A percentile compares a stretch with the other conserved stretches of the same genome.
phyloP scores from a whole-genome alignment of 495 filamentous ascomycete genomes.

The Penicillium maclennaniae region DNA sequence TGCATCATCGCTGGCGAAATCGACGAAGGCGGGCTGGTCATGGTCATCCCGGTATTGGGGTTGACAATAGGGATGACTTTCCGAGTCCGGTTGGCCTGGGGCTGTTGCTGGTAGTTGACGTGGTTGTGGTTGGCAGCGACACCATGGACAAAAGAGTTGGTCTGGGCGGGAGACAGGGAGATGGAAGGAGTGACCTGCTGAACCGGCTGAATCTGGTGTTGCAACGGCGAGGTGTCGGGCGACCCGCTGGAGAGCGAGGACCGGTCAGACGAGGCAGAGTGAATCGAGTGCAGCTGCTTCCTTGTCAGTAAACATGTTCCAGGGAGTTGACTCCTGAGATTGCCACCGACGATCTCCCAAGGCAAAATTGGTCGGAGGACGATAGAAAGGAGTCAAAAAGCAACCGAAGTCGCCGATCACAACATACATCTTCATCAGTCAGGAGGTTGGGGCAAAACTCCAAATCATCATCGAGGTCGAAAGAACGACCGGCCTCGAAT shows the following conservation, averaged over 20 bases:
- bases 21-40: slow-evolving; percentile 87
- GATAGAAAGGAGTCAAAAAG: neutral
- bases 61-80: slow-evolving; percentile 99
- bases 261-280: slow-evolving; percentile 84
- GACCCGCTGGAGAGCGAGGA: slow-evolving; percentile 93
- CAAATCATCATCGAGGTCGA: slow-evolving; percentile 95
- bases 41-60: slow-evolving; percentile 80
- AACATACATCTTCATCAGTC: slow-evolving; percentile 94
- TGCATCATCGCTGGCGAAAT: slow-evolving; percentile 86
- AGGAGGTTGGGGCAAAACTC: slow-evolving; percentile 92
- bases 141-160: slow-evolving; percentile 63
- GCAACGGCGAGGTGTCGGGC: slow-evolving; percentile 83
- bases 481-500: slow-evolving; percentile 90
- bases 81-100: slow-evolving; percentile 77
- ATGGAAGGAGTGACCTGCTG: slow-evolving; percentile 75
- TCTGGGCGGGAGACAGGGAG: slow-evolving; percentile 68
- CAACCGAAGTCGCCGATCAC: slow-evolving; percentile 4
- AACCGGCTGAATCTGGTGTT: slow-evolving; percentile 70
- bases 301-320: slow-evolving; percentile 14
- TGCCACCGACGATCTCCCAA: slow-evolving; percentile 7
- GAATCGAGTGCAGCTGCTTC: slow-evolving; percentile 75
- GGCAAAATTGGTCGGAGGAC: neutral
- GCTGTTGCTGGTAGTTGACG: slow-evolving; percentile 85
- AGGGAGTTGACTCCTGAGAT: neutral
- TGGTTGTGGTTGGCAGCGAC: slow-evolving; percentile 50